These are phyloP conservation scores for Spathaspora girioi DNA, from an alignment of 805 yeast species.

Conservation along the genomic window DNA sequence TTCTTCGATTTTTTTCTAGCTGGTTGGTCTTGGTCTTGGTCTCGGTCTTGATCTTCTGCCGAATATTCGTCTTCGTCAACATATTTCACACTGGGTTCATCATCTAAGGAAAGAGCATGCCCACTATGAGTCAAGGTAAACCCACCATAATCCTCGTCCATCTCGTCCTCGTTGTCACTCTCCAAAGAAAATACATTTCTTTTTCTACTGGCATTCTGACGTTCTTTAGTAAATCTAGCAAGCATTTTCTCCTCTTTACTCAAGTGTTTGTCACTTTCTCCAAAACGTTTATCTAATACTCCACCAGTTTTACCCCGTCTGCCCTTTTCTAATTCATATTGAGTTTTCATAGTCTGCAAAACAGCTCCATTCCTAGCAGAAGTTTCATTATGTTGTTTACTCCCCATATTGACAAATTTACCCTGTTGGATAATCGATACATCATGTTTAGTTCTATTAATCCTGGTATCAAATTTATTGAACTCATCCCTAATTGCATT, in stretches of 20 bases:
- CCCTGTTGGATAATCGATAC: slow-evolving; percentile 38
- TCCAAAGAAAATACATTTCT: slow-evolving; percentile 51
- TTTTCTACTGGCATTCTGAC: slow-evolving; percentile 60
- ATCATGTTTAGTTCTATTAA: slow-evolving; percentile 62
- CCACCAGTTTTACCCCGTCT: slow-evolving; percentile 74
- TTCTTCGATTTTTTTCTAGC: slow-evolving; percentile 71
- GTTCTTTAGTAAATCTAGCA: slow-evolving; percentile 88
- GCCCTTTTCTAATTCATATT: slow-evolving; percentile 63
- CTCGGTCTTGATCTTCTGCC: slow-evolving; percentile 15
- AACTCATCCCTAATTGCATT: slow-evolving; percentile 72
- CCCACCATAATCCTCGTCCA: slow-evolving; percentile 39
- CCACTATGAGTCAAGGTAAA: slow-evolving; percentile 77
- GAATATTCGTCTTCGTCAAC: slow-evolving; percentile 30
- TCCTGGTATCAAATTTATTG: slow-evolving; percentile 84
- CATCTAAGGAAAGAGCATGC: slow-evolving; percentile 57
- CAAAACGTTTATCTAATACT: slow-evolving; percentile 82
- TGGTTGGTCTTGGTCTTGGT: slow-evolving; percentile 31
- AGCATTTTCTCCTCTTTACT: slow-evolving; percentile 92
- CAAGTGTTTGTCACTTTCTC: slow-evolving; percentile 69
- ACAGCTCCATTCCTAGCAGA: slow-evolving; percentile 26
- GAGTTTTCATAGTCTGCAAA: slow-evolving; percentile 43
- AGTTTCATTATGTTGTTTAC: slow-evolving; percentile 33
- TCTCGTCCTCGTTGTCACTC: slow-evolving; percentile 67
- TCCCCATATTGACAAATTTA: slow-evolving; percentile 41
- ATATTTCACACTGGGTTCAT: slow-evolving; percentile 35